phyloP scores from a whole-genome alignment of 116 monocot genomes.

The Trichopus zeylanicus region DNA sequence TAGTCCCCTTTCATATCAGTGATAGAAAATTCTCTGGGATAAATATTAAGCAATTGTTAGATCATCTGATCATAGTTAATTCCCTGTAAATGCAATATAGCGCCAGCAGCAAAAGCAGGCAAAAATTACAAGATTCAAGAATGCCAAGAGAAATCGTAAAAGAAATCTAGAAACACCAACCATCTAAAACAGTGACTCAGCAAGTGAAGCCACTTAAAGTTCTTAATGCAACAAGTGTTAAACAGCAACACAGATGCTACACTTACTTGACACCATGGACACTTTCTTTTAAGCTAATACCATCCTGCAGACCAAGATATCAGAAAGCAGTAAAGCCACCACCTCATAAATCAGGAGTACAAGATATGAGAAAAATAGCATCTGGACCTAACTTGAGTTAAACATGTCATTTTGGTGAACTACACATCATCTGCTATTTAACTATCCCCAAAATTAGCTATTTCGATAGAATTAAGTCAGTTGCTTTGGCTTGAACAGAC shows the following conservation, averaged over 20 bases:
- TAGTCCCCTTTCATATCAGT: conserved; percentile 74
- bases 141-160: not conserved
- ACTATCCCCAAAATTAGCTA: too few relatives aligned
- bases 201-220: not conserved
- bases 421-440: too few relatives aligned
- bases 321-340: not conserved
- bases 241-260: not conserved
- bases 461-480: too few relatives aligned
- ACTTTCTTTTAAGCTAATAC: conserved; percentile 71
- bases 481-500: too few relatives aligned
- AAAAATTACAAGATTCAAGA: too few relatives aligned
- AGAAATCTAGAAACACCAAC: not conserved
- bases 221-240: not conserved
- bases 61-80: too few relatives aligned
- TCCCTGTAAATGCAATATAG: too few relatives aligned
- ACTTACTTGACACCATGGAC: conserved; percentile 81
- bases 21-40: conserved; percentile 80
- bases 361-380: not conserved
- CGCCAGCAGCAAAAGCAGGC: too few relatives aligned
- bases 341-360: not conserved
- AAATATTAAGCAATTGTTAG: not conserved
- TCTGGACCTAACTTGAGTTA: too few relatives aligned
- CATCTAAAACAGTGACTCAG: not conserved
- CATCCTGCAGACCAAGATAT: conserved; percentile 50
- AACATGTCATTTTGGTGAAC: too few relatives aligned